Evolutionary conservation across 345 rosid genomes (phyloP), one percentile per base, ranked within the genome.

Genomic region (Aethionema arabicum): DNA sequence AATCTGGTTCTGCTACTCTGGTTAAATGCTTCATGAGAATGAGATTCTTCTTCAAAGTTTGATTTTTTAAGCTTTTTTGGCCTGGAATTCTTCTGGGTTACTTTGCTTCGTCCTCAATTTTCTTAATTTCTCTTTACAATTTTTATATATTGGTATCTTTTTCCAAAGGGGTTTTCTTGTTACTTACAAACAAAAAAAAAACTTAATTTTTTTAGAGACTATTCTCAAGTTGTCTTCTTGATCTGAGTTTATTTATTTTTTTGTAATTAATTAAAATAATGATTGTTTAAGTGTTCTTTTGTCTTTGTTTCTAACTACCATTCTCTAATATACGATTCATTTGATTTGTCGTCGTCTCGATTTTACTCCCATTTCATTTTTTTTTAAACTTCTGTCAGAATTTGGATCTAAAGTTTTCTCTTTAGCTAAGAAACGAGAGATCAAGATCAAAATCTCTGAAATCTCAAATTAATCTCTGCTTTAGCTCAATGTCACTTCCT

Each of bases 351-450:
- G 16, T 64, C 54, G 62, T 62, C 56, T 61, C 75, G 65, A 70
- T 70, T 57, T 49, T 67, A 69, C 67, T 69, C 42, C 67, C 67
- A 44, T 56, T 68, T 68, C 40, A 11, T 47, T 31, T 44, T 21
- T 11, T 21, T 44, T 59, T 41, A n/a, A 35, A 50, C 29, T n/a
- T 73, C 45, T 48, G 65, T 69, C 68, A 61, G 69, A 63, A 42
- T 29, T 58, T 44, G 68, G 56, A 72, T 52, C 65, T 50, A 44
- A 61, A 55, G 78, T 66, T 84, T 55, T 74, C 9, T 33, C 75
- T 74, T 70, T 76, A 36, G 59, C 65, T 72, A 82, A 70, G 67
- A 64, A 70, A 60, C 75, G 62, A 52, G 81, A 72, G 73, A 71
- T 74, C 73, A 67, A 73, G 66, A 63, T 74, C 73, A 67, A 73